phyloP scores from a whole-genome alignment of 2,329 filamentous ascomycete species.

The Aureobasidium mangrovei region DNA sequence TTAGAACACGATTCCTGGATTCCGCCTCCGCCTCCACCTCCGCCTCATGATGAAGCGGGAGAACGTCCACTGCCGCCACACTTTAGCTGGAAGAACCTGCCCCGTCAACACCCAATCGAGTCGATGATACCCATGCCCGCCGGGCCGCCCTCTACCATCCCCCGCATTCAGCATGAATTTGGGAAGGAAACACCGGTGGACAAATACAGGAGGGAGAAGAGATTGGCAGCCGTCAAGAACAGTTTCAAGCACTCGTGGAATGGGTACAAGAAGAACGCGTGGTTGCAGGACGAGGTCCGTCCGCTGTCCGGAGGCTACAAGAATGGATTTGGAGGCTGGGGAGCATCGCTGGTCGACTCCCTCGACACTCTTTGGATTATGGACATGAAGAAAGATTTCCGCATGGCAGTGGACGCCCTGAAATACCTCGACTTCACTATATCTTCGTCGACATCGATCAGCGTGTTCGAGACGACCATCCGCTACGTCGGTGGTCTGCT shows the following conservation, averaged over 20 bases:
- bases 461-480: constrained; percentile 64
- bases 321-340: constrained; percentile 86
- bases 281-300: constrained; percentile 75
- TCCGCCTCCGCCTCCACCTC: constrained; percentile 1
- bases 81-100: constrained; percentile 26
- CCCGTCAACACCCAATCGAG: constrained; percentile 53
- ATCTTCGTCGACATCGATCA: constrained; percentile 48
- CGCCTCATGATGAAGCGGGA: neutral
- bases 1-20: neutral
- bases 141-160: constrained; percentile 58
- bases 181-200: constrained; percentile 50
- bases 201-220: constrained; percentile 53
- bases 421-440: constrained; percentile 49
- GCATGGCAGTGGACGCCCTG: constrained; percentile 51
- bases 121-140: constrained; percentile 66
- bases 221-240: constrained; percentile 57
- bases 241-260: constrained; percentile 73
- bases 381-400: constrained; percentile 57
- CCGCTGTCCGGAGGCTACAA: constrained; percentile 55
- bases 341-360: constrained; percentile 75
- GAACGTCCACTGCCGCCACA: neutral
- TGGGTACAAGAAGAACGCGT: constrained; percentile 71
- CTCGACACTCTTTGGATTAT: constrained; percentile 69
- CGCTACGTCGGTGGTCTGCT: constrained; percentile 62
- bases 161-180: constrained; percentile 68